Base-by-base conservation (phyloP, 345 rosid species). In the Linum lewisii region DNA sequence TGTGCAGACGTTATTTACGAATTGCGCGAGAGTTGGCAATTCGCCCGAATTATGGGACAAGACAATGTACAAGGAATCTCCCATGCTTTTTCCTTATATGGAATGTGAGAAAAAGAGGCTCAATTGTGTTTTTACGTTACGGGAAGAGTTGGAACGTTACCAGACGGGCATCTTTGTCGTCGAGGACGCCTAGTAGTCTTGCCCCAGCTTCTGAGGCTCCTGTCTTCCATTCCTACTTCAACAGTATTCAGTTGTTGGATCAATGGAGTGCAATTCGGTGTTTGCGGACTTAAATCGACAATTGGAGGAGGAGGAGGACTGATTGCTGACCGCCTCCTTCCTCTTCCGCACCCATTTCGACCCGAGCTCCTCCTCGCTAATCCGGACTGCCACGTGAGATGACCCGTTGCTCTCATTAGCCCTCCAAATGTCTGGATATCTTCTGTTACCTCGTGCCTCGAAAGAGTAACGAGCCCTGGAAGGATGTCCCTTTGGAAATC, bases 401-500 rank as follows among this genome's bases (percentile, higher is more conserved):
- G 85, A 56, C 95, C 87, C 22, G 82, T 88, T 50, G 91, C 95
- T 71, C 73, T 80, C 95, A 86, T 84, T 59, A 86, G 66, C 72
- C 97, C 95, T 52, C 84, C 93, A 69, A 92, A 88, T 56, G 82
- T 79, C 71, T 92, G 98, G 74, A 92, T 77, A 77, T 92, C 98
- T 75, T 86, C 94, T 0, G 87, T 84, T 45, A 92, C 95, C 79
- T 92, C 97, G 1, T 82, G 91, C 77, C 91, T 84, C 2, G 98
- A 86, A 24, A 88, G 75, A 60, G 97, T 86, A 61, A 77, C 68
- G 58, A 92, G 91, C 44, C 98, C 95, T 1, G 97, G 97, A 71
- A 92, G 97, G 67, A 86, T 83, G 77, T 92, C 98, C 84, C 95
- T 92, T 72, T 86, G 97, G 81, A 92, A 92, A 72, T 92, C 98